A percentile compares a stretch with the other conserved stretches of the same genome.
phyloP scores from a whole-genome alignment of 805 yeast species.

The Priceomyces melissophilus region DNA sequence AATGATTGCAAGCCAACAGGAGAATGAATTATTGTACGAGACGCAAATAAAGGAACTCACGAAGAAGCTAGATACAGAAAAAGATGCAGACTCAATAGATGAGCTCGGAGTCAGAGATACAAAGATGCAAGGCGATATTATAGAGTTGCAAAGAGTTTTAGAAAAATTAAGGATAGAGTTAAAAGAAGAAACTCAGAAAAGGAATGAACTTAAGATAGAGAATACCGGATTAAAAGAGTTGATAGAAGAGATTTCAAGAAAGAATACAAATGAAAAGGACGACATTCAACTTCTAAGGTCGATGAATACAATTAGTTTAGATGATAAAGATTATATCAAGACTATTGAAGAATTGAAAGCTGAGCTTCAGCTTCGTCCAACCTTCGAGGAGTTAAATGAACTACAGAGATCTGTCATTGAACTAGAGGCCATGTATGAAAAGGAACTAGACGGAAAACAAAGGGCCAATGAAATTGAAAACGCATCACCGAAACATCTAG shows the following conservation, averaged over 20 bases:
- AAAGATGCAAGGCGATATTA: neutral
- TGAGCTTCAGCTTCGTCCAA: constrained; percentile 38
- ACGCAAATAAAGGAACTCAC: constrained; percentile 40
- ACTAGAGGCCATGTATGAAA: constrained; percentile 36
- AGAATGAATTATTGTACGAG: constrained; percentile 48
- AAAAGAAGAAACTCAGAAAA: neutral
- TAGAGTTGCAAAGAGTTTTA: neutral
- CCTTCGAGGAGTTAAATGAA: constrained; percentile 40
- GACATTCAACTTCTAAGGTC: constrained; percentile 3
- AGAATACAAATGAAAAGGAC: neutral
- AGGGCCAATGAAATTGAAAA: constrained; percentile 4
- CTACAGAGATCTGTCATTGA: constrained; percentile 43
- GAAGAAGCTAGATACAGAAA: constrained; percentile 3
- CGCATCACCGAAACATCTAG: constrained; percentile 12
- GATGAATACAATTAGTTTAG: neutral
- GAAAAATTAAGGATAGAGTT: neutral
- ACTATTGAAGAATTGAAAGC: constrained; percentile 26
- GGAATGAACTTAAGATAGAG: neutral
- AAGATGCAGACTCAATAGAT: constrained; percentile 2
- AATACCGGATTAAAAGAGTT: neutral
- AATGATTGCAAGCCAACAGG: constrained; percentile 52
- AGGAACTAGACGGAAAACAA: constrained; percentile 25
- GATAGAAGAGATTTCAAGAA: neutral
- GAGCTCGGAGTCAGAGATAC: neutral
- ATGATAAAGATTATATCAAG: constrained; percentile 1